phyloP scores from a whole-genome alignment of 306 rosid genomes.

The Medicago arabica region DNA sequence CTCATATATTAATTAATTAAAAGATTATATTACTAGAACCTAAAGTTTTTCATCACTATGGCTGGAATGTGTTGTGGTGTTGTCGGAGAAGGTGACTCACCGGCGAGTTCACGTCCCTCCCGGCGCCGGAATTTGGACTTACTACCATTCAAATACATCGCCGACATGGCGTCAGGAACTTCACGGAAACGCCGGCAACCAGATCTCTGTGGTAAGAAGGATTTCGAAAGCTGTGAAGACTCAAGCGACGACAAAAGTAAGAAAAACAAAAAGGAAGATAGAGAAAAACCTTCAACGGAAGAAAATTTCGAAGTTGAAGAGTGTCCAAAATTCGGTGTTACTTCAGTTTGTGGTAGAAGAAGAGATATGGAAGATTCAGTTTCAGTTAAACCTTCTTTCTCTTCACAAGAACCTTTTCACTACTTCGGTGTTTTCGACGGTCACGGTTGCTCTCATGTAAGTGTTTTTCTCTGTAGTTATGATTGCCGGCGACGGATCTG shows the following conservation, averaged over 20 bases:
- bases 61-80: slow-evolving; percentile 88
- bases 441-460: slow-evolving; percentile 90
- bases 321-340: slow-evolving; percentile 59
- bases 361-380: slow-evolving; percentile 95
- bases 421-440: slow-evolving; percentile 96
- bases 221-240: slow-evolving; percentile 5
- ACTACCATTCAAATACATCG: slow-evolving; percentile 45
- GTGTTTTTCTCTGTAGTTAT: background rate
- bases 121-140: slow-evolving; percentile 57
- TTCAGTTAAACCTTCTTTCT: slow-evolving; percentile 55
- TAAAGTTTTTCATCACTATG: slow-evolving; percentile 40
- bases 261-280: background rate
- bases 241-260: background rate
- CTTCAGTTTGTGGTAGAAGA: slow-evolving; percentile 89
- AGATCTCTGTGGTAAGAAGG: slow-evolving; percentile 32
- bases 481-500: background rate
- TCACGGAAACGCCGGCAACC: slow-evolving; percentile 60
- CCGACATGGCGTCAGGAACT: slow-evolving; percentile 52
- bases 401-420: slow-evolving; percentile 34
- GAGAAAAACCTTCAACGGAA: background rate
- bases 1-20: too few relatives aligned
- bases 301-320: background rate
- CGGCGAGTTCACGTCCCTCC: slow-evolving; percentile 49
- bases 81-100: slow-evolving; percentile 68
- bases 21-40: too few relatives aligned